A percentile compares a stretch with the other conserved stretches of the same genome.
These are phyloP conservation scores for Entonaema liquescens DNA, from an alignment of 495 filamentous ascomycete genomes.

Conservation along the genomic window DNA sequence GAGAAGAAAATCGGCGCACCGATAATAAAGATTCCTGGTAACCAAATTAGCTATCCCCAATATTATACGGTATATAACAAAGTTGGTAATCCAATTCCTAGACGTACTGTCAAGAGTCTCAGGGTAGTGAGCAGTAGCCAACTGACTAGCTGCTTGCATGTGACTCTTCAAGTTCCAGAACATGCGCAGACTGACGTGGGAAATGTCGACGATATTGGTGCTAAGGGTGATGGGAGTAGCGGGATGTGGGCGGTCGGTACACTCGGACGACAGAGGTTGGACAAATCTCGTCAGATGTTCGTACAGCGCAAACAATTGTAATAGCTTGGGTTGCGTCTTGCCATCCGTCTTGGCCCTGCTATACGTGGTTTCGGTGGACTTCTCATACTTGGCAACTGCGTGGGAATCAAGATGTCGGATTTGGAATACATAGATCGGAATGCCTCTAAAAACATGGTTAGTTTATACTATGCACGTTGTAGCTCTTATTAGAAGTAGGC, in stretches of 20 bases:
- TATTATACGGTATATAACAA: neutral
- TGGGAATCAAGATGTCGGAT: constrained; percentile 83
- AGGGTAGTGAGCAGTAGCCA: constrained; percentile 92
- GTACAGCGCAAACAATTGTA: constrained; percentile 86
- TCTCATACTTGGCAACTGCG: constrained; percentile 78
- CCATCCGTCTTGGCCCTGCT: constrained; percentile 64
- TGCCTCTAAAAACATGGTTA: constrained; percentile 64
- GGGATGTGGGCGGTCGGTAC: constrained; percentile 71
- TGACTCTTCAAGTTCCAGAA: constrained; percentile 92
- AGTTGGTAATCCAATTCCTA: neutral
- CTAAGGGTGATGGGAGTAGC: constrained; percentile 83
- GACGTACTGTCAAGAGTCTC: constrained; percentile 82
- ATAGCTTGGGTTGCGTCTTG: constrained; percentile 70
- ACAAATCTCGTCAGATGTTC: constrained; percentile 89
- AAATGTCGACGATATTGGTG: constrained; percentile 91
- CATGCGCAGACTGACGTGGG: constrained; percentile 82
- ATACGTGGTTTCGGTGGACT: constrained; percentile 61
- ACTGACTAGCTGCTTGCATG: constrained; percentile 86
- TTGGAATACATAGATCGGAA: constrained; percentile 89
- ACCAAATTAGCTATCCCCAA: neutral
- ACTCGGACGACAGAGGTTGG: constrained; percentile 79
- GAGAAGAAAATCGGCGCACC: constrained; percentile 91
- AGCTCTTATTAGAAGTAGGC: neutral
- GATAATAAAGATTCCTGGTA: constrained; percentile 67
- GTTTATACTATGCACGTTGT: neutral